Evolutionary conservation across 257 asterid genomes (phyloP), one percentile per base, ranked within the genome.

Genomic region (Paulownia fortunei): DNA sequence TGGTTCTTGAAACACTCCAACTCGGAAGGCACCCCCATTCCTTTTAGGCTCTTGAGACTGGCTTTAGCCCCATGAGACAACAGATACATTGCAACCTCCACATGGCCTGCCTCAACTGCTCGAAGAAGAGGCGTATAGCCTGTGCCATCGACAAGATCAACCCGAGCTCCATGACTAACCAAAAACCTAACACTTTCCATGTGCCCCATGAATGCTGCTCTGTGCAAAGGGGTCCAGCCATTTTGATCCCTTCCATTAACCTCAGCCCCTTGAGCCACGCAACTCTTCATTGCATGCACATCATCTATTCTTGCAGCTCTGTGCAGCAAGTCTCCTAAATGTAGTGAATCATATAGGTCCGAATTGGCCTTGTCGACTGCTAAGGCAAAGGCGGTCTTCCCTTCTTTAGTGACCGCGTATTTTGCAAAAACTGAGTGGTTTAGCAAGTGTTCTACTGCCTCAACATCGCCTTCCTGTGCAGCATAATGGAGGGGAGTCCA

Each of bases 201-300:
- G 61, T 82, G 66, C 54, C 96, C 98, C 78, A 90, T 93, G 52
- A 86, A 92, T 0, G 90, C 87, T 0, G 97, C 95, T 44, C 93
- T 83, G n/a, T 93, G 97, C 83, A 93, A 66, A 13, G 96, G 88
- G 0, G 86, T 87, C 98, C 97, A 93, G 1, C 96, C 98, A 37
- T 92, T 91, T 59, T 91, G 96, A 79, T 93, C 98, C 41, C 60
- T 72, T 0, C 89, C 91, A 9, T 90, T 84, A 36, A 87, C 90
- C 30, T 84, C 79, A 2, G 92, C 92, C 39, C 97, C 96, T 30
- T 83, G 84, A 1, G 82, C 87, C 37, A 93, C n/a, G 8, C 88
- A 86, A 10, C 82, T 84, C 83, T 82, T 85, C 58, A 90, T 84
- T 7, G 79, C 23, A 58, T 82, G 85, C 36, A 82, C 84, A 36